Base-by-base conservation (phyloP, 2,329 filamentous ascomycete genomes). In the Monosporascus sp. region DNA sequence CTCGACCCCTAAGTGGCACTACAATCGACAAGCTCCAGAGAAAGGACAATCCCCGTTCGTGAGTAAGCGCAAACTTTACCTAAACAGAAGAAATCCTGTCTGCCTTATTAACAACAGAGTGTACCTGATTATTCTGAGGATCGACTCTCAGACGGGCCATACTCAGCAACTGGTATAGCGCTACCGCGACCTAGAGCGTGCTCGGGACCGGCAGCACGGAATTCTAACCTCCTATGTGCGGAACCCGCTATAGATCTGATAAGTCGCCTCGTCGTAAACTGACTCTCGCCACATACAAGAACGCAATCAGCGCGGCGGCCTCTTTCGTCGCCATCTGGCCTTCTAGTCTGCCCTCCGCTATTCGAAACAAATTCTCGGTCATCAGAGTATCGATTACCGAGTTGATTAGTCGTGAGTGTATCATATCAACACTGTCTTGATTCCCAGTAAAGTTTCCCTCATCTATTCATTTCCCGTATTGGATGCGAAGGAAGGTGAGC, bases 261-360 rank as follows among this genome's bases (percentile, higher is more conserved):
- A 57, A 16, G 48, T 22, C 8, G 58, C 47, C 11, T 52, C 6
- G 62, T 64, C 11, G 70, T 60, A 27, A 68, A 70, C 43, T 58
- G 66, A 52, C 62, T 66, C 55, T 71, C 68, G 19, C 68, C 63
- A 2, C 65, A 58, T 1, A 70, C 0, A 70, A 56, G 22, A 67
- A 70, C 0, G 61, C 63, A n/a, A 70, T 63, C 0, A 63, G 55
- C 0, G 62, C 61, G 0, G 68, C 63, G 26, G 70, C 52, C 22
- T 71, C 67, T 3, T 63, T 58, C 0, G 65, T 60, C 37, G 64
- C 63, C 0, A 63, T 43, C 5, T 49, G 35, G 9, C 51, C 14
- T n/a, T 38, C 7, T 3, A 58, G 2, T 5, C 31, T 24, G n/a
- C 50, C 51, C 4, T 31, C 53, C 1, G 37, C n/a, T 24, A 49